Percentiles rank a stretch among this genome's conserved stretches.
Conservation (phyloP, 176 grass and related monocot species). For the Tillandsia fasciculata region DNA sequence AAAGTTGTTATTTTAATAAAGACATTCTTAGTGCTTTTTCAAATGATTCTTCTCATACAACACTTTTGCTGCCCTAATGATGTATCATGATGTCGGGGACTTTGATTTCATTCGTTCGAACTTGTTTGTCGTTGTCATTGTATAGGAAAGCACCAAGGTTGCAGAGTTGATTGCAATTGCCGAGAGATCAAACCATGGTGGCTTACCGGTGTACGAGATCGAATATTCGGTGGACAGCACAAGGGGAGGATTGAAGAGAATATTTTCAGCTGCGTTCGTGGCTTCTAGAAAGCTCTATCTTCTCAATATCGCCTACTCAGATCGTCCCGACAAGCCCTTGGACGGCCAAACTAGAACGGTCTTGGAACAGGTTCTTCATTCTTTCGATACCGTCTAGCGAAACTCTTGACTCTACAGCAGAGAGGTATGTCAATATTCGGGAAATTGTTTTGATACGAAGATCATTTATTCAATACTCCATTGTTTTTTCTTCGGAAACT, state of each 20-base stretch:
- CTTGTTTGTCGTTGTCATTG: slow-evolving; percentile 5
- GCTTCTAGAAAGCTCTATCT: slow-evolving; percentile 74
- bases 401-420: too few relatives aligned
- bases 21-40: too few relatives aligned
- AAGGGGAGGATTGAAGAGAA: slow-evolving; percentile 81
- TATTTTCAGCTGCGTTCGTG: slow-evolving; percentile 78
- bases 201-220: slow-evolving; percentile 64
- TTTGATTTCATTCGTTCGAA: not conserved
- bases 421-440: too few relatives aligned
- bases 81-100: not conserved
- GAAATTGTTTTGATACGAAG: too few relatives aligned
- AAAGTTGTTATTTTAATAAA: too few relatives aligned
- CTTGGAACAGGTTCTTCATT: slow-evolving; percentile 78
- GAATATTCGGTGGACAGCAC: slow-evolving; percentile 76
- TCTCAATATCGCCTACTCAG: slow-evolving; percentile 66
- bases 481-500: too few relatives aligned
- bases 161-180: slow-evolving; percentile 43
- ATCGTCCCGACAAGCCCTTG: slow-evolving; percentile 56
- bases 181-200: slow-evolving; percentile 53
- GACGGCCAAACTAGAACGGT: slow-evolving; percentile 45
- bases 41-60: not conserved
- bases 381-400: slow-evolving; percentile 58
- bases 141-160: slow-evolving; percentile 76
- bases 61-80: not conserved
- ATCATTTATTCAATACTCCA: too few relatives aligned